Base-by-base conservation (phyloP, 306 rosid species). In the Oxytropis ochrocephala region DNA sequence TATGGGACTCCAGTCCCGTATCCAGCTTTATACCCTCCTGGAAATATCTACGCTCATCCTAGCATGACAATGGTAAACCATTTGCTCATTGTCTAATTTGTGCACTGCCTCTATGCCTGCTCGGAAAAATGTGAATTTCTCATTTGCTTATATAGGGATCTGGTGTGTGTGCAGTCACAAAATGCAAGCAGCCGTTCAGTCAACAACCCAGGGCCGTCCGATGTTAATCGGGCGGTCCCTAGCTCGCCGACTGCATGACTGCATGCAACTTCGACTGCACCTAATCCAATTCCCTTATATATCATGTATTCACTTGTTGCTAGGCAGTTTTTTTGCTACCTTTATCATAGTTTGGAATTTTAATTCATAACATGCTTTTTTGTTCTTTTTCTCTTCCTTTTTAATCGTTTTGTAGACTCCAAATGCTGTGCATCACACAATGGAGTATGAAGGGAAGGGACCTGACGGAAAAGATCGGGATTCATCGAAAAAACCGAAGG, bases 1-100 rank as follows among this genome's bases (percentile, higher is more conserved):
- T 95, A 95, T 75, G 99, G 99, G 60, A 87, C 97, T 21, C 99
- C 97, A 8, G 93, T 95, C 60, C 99, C 96, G 1, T 95, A 91
- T 74, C 91, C 92, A 54, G 95, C 99, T 70, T 47, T 95, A 6
- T 95, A 91, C 82, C 97, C 99, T 80, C 95, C 95, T 0, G 99
- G 93, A 30, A 85, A 87, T 77, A 85, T 91, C 64, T 95, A 88
- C 83, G 96, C 89, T 81, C 99, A 95, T 80, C 97, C 99, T 59
- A 84, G 87, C 80, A 89, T 95, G 85, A 82, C 91, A 21, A 72
- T 81, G 83, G 99, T 95, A 87, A 79, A 24, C 53, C 72, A 58
- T 43, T 70, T 33, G 33, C 52, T 73, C 44, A 14, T 43, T 41
- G 17, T 29, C 70, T 41, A 54, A 17, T 67, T 17, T 55, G 65